These are phyloP conservation scores for Chaetomium globosum DNA, from an alignment of 2,329 filamentous ascomycete species.

Conservation along the genomic window DNA sequence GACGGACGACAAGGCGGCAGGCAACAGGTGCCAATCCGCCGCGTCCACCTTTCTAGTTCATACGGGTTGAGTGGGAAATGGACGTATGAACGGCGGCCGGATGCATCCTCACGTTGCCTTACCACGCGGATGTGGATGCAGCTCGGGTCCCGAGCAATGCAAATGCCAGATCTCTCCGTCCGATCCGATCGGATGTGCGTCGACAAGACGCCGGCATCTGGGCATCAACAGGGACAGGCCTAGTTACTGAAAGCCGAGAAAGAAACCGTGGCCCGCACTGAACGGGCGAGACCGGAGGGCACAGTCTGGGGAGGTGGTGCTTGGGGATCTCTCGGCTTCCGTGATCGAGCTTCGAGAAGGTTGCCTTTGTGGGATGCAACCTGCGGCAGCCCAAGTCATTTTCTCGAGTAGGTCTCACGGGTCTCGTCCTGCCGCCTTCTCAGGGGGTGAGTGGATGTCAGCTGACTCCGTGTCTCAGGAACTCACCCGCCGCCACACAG, in stretches of 20 bases:
- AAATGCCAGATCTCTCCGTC: conserved; percentile 21
- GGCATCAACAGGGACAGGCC: conserved; percentile 10
- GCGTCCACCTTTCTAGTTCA: too few species aligned
- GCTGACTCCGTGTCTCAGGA: conserved; percentile 6
- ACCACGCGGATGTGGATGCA: conserved; percentile 25
- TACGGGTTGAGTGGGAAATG: not conserved
- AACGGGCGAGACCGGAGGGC: not conserved
- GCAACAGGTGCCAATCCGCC: not conserved
- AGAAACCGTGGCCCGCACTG: not conserved
- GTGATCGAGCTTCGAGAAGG: conserved; percentile 13
- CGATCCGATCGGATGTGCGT: conserved; percentile 12
- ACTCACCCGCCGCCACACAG: not conserved
- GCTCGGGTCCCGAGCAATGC: conserved; percentile 28
- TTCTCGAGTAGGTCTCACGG: not conserved
- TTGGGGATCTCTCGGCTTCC: not conserved
- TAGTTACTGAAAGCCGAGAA: not conserved
- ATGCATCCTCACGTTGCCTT: conserved; percentile 8
- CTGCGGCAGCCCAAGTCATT: not conserved
- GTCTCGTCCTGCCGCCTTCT: conserved; percentile 15
- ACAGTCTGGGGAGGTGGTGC: not conserved
- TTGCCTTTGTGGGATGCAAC: conserved; percentile 7
- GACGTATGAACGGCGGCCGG: not conserved
- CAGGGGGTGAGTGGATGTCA: not conserved
- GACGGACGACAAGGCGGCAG: not conserved
- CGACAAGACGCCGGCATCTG: conserved; percentile 22